Conservation (phyloP, 106 monocot genomes). For the Allium fistulosum region DNA sequence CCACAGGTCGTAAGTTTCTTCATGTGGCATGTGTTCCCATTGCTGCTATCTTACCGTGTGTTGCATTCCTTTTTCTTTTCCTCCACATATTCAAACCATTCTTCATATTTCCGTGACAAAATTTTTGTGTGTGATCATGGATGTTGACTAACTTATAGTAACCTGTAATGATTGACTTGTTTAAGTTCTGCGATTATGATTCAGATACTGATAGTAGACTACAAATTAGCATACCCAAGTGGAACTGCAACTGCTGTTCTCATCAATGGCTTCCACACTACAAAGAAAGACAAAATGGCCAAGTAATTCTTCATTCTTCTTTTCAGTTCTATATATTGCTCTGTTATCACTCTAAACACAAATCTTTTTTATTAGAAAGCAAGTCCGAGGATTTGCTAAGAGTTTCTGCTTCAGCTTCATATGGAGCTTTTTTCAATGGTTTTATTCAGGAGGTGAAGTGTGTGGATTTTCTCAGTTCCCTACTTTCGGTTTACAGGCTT, state of each 20-base stretch:
- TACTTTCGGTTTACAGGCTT: conserved; percentile 15
- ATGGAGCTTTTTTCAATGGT: conserved; percentile 23
- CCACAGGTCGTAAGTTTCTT: no score
- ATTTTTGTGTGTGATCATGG: background rate
- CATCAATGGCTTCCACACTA: conserved; percentile 24
- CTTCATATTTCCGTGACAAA: background rate
- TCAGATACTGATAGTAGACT: conserved; percentile 20
- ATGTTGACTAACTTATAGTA: background rate
- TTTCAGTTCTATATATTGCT: background rate
- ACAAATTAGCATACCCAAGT: conserved; percentile 18
- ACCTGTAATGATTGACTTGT: background rate
- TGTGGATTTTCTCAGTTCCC: conserved; percentile 17
- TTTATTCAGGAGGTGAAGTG: conserved; percentile 8
- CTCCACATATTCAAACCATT: background rate
- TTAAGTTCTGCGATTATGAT: background rate
- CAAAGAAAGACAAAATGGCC: conserved; percentile 10
- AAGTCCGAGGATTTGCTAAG: conserved; percentile 9
- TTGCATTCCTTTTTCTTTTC: no score
- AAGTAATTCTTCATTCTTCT: conserved; percentile 3
- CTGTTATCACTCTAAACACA: background rate
- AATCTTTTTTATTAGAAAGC: conserved; percentile 6
- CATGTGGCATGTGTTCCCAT: no score
- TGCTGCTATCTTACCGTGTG: no score
- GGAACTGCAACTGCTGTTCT: conserved; percentile 22
- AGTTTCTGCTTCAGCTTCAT: conserved; percentile 13